Conservation (phyloP, 345 rosid genomes). For the Reutealis trisperma region DNA sequence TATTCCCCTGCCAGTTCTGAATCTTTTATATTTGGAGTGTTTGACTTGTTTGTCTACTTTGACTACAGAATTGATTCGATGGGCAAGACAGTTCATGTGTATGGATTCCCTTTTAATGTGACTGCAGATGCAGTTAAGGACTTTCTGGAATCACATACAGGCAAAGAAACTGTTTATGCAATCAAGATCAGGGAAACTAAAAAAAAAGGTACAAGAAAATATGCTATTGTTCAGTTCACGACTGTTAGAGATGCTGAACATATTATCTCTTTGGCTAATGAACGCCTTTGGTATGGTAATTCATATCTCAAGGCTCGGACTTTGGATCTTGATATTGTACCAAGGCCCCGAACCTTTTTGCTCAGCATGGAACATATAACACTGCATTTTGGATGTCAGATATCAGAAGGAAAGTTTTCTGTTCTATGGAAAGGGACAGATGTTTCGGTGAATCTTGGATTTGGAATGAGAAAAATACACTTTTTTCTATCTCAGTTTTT, state of each 20-base stretch:
- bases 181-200: constrained; percentile 43
- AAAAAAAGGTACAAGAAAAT: constrained; percentile 35
- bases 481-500: constrained; percentile 41
- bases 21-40: not conserved
- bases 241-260: constrained; percentile 28
- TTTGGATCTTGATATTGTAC: constrained; percentile 55
- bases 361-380: constrained; percentile 38
- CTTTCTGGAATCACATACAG: constrained; percentile 48
- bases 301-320: constrained; percentile 48
- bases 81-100: constrained; percentile 64
- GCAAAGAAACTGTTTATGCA: constrained; percentile 46
- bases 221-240: constrained; percentile 67
- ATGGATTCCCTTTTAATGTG: constrained; percentile 49
- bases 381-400: constrained; percentile 73
- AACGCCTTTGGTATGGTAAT: constrained; percentile 32
- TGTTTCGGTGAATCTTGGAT: constrained; percentile 57
- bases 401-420: constrained; percentile 43
- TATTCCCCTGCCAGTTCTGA: not conserved
- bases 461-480: constrained; percentile 47
- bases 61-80: constrained; percentile 28
- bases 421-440: constrained; percentile 44
- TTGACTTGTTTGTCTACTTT: not conserved
- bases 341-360: constrained; percentile 48
- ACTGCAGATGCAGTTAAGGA: constrained; percentile 39
- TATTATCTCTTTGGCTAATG: constrained; percentile 30